Evolutionary conservation across 176 grass and related monocot genomes (phyloP), one percentile per base, ranked within the genome.

Genomic region (Coix lacrymajobi): DNA sequence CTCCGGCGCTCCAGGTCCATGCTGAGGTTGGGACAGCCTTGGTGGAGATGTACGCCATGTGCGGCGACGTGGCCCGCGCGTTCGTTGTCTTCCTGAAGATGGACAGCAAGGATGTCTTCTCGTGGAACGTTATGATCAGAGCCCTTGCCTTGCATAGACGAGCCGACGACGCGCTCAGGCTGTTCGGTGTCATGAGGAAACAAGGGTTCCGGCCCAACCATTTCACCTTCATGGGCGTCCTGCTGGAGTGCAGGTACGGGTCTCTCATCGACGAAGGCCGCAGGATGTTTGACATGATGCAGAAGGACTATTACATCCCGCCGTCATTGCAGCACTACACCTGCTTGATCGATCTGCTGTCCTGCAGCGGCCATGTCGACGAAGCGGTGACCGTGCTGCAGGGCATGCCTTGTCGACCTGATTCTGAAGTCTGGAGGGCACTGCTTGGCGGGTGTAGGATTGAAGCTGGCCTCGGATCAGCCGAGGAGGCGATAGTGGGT

Each of bases 91-190:
- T 93, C 81, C 6, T 58, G 38, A 82, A 93, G 68, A 90, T 85
- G 62, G n/a, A 43, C 37, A 71, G 30, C 32, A 93, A 90, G 66
- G 87, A 87, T 45, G 77, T 85, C 0, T 93, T 85, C 73, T 82
- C 87, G 36, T 93, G 91, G 87, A 87, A 87, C 13, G 76, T 92
- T 51, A 89, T 84, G 90, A 86, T 89, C 69, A 89, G 78, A 83
- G 83, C 83, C 39, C 69, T 86, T 15, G 79, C 89, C 8, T 1
- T 38, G 65, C 89, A 85, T 33, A 73, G 81, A 67, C 66, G 64
- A 73, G 66, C 31, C 15, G 51, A 62, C 3, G 86, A 89, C 6
- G 80, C 83, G 1, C 24, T 92, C 41, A 89, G 68, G 46, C 79
- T 89, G 33, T 89, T 92, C 32, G 69, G 63, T 16, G 58, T 80